These are phyloP conservation scores for Phytophthora lateralis DNA, from an alignment of 352 stramenopile genomes.

Conservation along the genomic window DNA sequence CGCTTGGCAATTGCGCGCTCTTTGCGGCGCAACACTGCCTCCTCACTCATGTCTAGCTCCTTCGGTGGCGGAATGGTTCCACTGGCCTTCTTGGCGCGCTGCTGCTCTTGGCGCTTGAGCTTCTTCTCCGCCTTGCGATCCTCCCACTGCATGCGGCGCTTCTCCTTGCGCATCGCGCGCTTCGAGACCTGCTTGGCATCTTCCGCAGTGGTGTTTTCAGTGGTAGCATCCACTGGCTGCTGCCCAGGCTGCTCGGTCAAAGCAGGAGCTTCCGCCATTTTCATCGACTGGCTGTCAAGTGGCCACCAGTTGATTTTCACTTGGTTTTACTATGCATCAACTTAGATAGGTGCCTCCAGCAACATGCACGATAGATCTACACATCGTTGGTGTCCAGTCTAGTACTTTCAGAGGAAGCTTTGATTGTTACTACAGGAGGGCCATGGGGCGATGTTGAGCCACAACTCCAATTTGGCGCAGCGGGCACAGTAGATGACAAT, in stretches of 20 bases:
- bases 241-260: conserved; percentile 1
- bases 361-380: neutral
- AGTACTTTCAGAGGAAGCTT: conserved; percentile 1
- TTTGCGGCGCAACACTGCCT: conserved; percentile 64
- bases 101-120: conserved; percentile 58
- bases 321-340: conserved; percentile 18
- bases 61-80: conserved; percentile 38
- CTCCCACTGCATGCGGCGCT: conserved; percentile 69
- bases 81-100: conserved; percentile 39
- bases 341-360: neutral
- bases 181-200: conserved; percentile 43
- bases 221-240: neutral
- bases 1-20: conserved; percentile 73
- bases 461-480: neutral
- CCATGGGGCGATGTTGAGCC: neutral
- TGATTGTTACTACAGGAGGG: neutral
- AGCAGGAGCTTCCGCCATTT: neutral
- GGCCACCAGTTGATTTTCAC: conserved; percentile 22
- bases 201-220: conserved; percentile 7
- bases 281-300: conserved; percentile 11
- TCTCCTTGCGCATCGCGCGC: conserved; percentile 61
- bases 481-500: neutral
- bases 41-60: conserved; percentile 81
- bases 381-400: neutral
- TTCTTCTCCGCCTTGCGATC: conserved; percentile 91